Evolutionary conservation across 352 stramenopile species (phyloP).

Genomic region (Peronospora destructor): DNA sequence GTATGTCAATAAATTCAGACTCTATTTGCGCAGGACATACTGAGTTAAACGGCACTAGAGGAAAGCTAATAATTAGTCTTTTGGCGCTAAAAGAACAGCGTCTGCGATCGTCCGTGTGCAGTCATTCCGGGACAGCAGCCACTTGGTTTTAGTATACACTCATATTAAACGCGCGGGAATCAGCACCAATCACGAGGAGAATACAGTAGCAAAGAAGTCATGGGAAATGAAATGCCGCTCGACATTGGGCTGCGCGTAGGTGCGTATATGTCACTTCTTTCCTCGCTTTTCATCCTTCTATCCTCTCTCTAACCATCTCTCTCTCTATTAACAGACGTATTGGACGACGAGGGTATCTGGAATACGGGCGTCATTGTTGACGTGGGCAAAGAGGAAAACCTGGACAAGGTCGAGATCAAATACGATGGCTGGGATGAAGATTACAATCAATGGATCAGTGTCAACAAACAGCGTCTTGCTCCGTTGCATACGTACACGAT

Average conservation of each 20-base stretch:
- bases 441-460: conserved; percentile 71
- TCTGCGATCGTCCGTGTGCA: no score
- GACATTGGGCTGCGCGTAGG: conserved; percentile 63
- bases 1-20: no score
- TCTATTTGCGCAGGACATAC: no score
- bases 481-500: conserved; percentile 78
- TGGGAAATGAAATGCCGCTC: conserved; percentile 48
- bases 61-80: no score
- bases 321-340: conserved; percentile 39
- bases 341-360: conserved; percentile 81
- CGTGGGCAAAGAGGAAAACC: conserved; percentile 45
- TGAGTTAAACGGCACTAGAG: no score
- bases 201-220: not conserved
- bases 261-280: conserved; percentile 22
- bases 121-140: no score
- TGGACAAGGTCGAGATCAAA: conserved; percentile 66
- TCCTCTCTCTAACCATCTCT: not conserved
- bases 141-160: conserved; percentile 2
- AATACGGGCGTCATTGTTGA: conserved; percentile 70
- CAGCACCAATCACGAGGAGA: no score
- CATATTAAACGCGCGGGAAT: no score
- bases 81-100: no score
- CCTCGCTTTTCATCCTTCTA: not conserved
- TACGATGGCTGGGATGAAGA: conserved; percentile 80
- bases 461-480: conserved; percentile 51